Evolutionary conservation across 805 yeast species (phyloP).

Genomic region (Kuraishia cidri): DNA sequence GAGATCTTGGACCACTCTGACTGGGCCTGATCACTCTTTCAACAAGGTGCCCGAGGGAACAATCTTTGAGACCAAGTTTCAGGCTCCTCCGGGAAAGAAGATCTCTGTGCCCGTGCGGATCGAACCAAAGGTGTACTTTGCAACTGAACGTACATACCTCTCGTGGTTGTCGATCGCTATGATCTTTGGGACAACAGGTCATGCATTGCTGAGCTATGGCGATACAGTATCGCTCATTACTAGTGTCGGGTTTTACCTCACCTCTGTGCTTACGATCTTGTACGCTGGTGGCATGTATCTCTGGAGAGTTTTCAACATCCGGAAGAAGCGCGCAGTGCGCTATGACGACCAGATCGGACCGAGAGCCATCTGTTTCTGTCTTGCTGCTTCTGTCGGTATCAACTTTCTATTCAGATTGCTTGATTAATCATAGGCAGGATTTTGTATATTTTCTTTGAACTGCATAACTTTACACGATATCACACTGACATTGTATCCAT

Average conservation of each 20-base stretch:
- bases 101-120: constrained; percentile 92
- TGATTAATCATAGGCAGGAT: constrained; percentile 15
- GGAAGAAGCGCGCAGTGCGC: constrained; percentile 72
- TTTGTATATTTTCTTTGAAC: too few species aligned
- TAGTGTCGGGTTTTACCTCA: constrained; percentile 75
- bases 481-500: too few species aligned
- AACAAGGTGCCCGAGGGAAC: constrained; percentile 60
- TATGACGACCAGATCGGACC: constrained; percentile 91
- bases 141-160: constrained; percentile 90
- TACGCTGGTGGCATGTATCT: constrained; percentile 72
- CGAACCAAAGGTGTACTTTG: constrained; percentile 98
- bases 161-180: constrained; percentile 92
- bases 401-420: constrained; percentile 46
- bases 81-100: constrained; percentile 81
- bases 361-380: constrained; percentile 63
- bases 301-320: constrained; percentile 75
- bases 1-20: constrained; percentile 7
- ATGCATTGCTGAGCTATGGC: constrained; percentile 81
- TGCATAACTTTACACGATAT: too few species aligned
- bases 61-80: constrained; percentile 43
- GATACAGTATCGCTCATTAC: constrained; percentile 67
- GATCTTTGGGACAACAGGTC: constrained; percentile 82
- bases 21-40: constrained; percentile 34
- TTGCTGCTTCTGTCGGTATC: constrained; percentile 59
- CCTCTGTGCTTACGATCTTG: constrained; percentile 63